phyloP scores from a whole-genome alignment of 805 yeast species.

The Cyberlindnera subsufficiens region DNA sequence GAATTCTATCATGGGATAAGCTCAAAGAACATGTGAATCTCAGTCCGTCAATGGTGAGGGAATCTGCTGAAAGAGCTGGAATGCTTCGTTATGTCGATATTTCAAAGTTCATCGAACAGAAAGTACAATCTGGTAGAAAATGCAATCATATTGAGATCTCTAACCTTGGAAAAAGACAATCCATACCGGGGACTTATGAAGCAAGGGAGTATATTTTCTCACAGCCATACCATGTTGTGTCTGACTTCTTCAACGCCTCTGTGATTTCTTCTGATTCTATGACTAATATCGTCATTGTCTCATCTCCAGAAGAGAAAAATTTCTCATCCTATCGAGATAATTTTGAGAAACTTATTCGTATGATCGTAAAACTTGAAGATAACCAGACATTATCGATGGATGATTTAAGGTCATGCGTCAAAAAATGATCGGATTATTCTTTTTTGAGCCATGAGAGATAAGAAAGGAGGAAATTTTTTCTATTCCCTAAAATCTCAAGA shows the following conservation, averaged over 20 bases:
- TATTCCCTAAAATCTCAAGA: too few species aligned
- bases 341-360: background rate
- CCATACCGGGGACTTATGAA: background rate
- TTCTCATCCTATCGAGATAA: background rate
- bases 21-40: background rate
- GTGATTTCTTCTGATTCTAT: background rate
- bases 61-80: conserved; percentile 4
- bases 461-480: too few species aligned
- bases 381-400: background rate
- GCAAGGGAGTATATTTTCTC: conserved; percentile 7
- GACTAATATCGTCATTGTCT: background rate
- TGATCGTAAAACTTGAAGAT: background rate
- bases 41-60: background rate
- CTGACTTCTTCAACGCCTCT: background rate
- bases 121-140: background rate
- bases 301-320: background rate
- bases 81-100: conserved; percentile 3
- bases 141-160: conserved; percentile 5
- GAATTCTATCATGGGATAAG: background rate
- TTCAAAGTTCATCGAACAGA: background rate
- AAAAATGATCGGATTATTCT: too few species aligned
- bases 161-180: conserved; percentile 7
- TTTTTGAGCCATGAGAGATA: too few species aligned
- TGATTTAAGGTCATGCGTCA: background rate
- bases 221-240: conserved; percentile 2